Evolutionary conservation across 176 grass and related monocot species (phyloP), one percentile per base, ranked within the genome.

Genomic region (Paspalum notatum): DNA sequence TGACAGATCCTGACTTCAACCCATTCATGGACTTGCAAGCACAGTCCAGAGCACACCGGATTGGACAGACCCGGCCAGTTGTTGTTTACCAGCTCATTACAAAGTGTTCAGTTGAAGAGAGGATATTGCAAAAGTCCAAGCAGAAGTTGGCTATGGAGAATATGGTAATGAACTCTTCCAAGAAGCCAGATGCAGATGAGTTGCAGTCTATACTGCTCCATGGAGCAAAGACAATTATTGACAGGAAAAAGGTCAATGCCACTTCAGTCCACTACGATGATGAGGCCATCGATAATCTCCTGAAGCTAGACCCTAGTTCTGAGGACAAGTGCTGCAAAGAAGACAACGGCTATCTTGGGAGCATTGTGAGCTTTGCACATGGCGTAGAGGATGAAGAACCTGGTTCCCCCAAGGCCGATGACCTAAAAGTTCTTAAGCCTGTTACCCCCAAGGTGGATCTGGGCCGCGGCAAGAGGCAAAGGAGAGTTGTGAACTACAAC

Each of bases 21-120:
- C 88, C 91, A 8, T 94, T 94, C 73, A 88, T 86, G 88, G 88
- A 94, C 63, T 80, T 94, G 62, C 91, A 94, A 85, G 91, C 91
- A 39, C 91, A 94, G 21, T 86, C 88, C 0, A 72, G 91, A 37
- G 91, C 88, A 2, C 91, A 94, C 38, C 75, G 91, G 15, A 94
- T 94, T 74, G 91, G 88, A 0, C 91, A 94, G 79, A 91, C 91
- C 9, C 80, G 88, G 13, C 88, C 88, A 6, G 85, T 91, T 11
- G 88, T 94, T 55, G 91, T 94, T 39, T 94, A 94, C 67, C 91
- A 94, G 2, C 91, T 94, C 5, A 89, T 91, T 12, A 91, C 85
- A 8, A 94, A 94, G 80, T 90, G 78, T 76, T 77, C 91, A 37
- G 85, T 94, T 53, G 91, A 94, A 86, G 91, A 86, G 69, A 94